Evolutionary conservation across 495 filamentous ascomycete genomes (phyloP), one percentile per base, ranked within the genome.

Genomic region (Aeminium ludgeri): DNA sequence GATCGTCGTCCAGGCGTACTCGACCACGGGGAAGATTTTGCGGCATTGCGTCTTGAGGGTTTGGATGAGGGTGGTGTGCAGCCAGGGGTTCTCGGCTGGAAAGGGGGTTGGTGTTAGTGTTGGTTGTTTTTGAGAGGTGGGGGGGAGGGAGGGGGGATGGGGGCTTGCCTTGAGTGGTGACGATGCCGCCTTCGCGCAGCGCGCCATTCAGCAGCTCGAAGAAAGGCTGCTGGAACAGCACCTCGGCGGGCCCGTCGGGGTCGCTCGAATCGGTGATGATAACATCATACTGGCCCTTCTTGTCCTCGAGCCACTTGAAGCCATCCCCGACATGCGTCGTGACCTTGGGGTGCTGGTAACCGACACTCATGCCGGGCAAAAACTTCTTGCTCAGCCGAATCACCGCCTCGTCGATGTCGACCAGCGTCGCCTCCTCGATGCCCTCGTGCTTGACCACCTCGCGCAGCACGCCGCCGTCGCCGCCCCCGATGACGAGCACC

Each of bases 231-330:
- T 96, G 74, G 78, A 99, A 99, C 40, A 99, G 72, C 43, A 68
- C 72, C 74, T 94, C 87, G 44, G 89, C 89, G 19, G 89, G 89
- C 41, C 89, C 89, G 62, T 96, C 91, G 23, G 89, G 89, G 61
- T 99, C 89, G 30, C 82, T 89, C 42, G 83, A 92, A 63, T 99
- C 89, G 43, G 89, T 99, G 69, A 99, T 99, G 68, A 99, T 99
- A 52, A 99, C 84, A 59, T 99, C 89, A 57, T 95, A 99, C 54
- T 80, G 75, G 67, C 94, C 86, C 73, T 86, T 82, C 64, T 78
- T 79, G 51, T 85, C 74, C 60, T 80, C 74, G 39, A 99, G 70
- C 67, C 92, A 99, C 70, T 95, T 83, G 74, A 99, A 96, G 53
- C 89, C 89, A 58, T 99, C 89, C 46, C 86, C 91, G 47, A 99